A percentile compares a stretch with the other conserved stretches of the same genome.
These are phyloP conservation scores for Scleroderma bovista DNA, from an alignment of 768 basidiomycete genomes.

Conservation along the genomic window DNA sequence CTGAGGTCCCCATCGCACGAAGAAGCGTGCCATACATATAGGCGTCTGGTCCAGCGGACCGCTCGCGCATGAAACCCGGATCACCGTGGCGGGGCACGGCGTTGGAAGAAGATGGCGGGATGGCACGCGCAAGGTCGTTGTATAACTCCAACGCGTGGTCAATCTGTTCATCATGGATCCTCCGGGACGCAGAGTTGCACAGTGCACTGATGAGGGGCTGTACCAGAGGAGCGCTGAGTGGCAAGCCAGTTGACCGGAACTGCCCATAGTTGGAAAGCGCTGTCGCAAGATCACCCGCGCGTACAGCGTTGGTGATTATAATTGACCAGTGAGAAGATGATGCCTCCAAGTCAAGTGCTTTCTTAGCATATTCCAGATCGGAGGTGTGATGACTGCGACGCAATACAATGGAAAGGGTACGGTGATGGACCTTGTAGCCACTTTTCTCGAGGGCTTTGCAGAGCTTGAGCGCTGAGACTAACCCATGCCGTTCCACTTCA, in stretches of 20 bases:
- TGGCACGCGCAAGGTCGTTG: slow-evolving; percentile 36
- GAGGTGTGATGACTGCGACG: slow-evolving; percentile 34
- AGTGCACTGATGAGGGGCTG: slow-evolving; percentile 51
- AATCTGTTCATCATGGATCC: slow-evolving; percentile 38
- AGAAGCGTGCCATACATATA: slow-evolving; percentile 52
- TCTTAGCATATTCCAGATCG: slow-evolving; percentile 40
- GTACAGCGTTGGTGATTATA: slow-evolving; percentile 47
- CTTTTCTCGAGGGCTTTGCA: slow-evolving; percentile 29
- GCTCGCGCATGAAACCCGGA: slow-evolving; percentile 21
- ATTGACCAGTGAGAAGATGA: slow-evolving; percentile 47
- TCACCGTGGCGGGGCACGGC: slow-evolving; percentile 2
- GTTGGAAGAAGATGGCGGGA: slow-evolving; percentile 19
- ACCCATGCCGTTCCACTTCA: slow-evolving; percentile 29
- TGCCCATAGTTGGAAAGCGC: slow-evolving; percentile 49
- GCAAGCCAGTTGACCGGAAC: slow-evolving; percentile 38
- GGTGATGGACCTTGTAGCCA: slow-evolving; percentile 28
- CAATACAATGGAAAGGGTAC: slow-evolving; percentile 38
- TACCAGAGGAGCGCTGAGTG: slow-evolving; percentile 45
- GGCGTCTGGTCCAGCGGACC: slow-evolving; percentile 41
- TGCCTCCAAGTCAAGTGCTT: slow-evolving; percentile 36
- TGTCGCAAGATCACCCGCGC: slow-evolving; percentile 29
- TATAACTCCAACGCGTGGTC: slow-evolving; percentile 53
- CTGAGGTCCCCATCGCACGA: slow-evolving; percentile 39
- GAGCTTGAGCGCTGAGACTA: slow-evolving; percentile 30
- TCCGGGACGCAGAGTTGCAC: slow-evolving; percentile 34